Evolutionary conservation across 371 early-diverging fungal species (phyloP), one percentile per base, ranked within the genome.

Genomic region (Rhizopus stolonifer): DNA sequence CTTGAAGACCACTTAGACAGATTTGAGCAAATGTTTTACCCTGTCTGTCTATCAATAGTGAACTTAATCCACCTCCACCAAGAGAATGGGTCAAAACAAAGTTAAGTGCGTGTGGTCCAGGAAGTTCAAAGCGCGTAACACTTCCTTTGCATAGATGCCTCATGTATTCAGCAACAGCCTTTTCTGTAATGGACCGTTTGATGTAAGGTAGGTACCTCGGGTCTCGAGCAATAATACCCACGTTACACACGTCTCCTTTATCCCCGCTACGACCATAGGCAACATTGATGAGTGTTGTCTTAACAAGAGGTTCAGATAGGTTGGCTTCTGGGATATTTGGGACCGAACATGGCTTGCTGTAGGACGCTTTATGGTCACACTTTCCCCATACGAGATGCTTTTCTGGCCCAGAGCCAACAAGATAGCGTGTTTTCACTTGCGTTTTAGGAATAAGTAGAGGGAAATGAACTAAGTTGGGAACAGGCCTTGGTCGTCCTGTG

Each of bases 11-110:
- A 26, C 77, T 72, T 9, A 89, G 61, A 17, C 86, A 67, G 55
- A 85, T 70, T 58, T 87, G 87, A 9, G 84, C 89, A 69, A 81
- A 89, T 0, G 87, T 85, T 57, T 89, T 89, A 47, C 89, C 89
- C 59, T 89, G 87, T 29, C 85, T 74, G 72, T 89, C 89, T 52
- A 87, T 58, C 19, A 78, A 69, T 47, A 86, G 36, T 4, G 88
- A 86, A 46, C 82, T 77, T 18, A 89, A 67, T 4, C 89, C 89
- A 39, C 89, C 89, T 2, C 89, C 89, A 23, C 86, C 87, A 6
- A 89, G 53, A 8, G 83, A 77, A 42, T 72, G 74, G 0, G 88
- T 87, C 22, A 86, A 61, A 6, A 89, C 85, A 79, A 89, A 89
- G 58, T 89, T 89, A 56, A 89, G 57, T n/a, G 80, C 82, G 50